Conservation (phyloP, 148 eudicot genomes). For the Bassia scoparia region DNA sequence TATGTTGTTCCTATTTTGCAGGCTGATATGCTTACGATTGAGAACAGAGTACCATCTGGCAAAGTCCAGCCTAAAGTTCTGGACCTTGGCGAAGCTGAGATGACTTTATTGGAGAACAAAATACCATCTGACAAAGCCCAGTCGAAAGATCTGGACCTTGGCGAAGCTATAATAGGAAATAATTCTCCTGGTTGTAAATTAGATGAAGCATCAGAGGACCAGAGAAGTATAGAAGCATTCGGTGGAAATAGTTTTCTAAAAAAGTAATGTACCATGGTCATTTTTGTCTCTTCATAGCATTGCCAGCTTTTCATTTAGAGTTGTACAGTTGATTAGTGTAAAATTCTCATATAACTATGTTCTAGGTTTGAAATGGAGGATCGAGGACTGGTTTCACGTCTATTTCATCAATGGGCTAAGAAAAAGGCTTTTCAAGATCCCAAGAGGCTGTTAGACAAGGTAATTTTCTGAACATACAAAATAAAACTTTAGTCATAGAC, state of each 20-base stretch:
- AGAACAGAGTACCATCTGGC: constrained; percentile 11
- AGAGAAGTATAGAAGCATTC: constrained; percentile 37
- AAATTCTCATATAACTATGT: not conserved
- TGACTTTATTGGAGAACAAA: too few species aligned
- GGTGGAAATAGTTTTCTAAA: constrained; percentile 55
- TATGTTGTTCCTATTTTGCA: not conserved
- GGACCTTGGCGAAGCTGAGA: constrained; percentile 18
- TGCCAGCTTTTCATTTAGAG: not conserved
- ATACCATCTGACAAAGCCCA: constrained; percentile 2
- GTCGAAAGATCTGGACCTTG: constrained; percentile 10
- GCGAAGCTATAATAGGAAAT: constrained; percentile 25
- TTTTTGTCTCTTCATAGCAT: not conserved
- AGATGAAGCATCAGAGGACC: constrained; percentile 38
- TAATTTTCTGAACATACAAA: constrained; percentile 18
- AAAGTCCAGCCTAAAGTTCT: constrained; percentile 15
- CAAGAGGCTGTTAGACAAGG: constrained; percentile 84
- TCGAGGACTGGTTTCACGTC: constrained; percentile 70
- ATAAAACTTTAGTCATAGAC: not conserved
- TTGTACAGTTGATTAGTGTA: not conserved
- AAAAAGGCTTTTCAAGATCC: constrained; percentile 91
- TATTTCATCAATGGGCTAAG: constrained; percentile 94
- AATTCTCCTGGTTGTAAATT: constrained; percentile 23
- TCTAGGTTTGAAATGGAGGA: constrained; percentile 56
- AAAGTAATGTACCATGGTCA: constrained; percentile 43
- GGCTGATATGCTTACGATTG: constrained; percentile 18